Evolutionary conservation across 2,329 filamentous ascomycete genomes (phyloP), one percentile per base, ranked within the genome.

Genomic region (Colletotrichum destructivum): DNA sequence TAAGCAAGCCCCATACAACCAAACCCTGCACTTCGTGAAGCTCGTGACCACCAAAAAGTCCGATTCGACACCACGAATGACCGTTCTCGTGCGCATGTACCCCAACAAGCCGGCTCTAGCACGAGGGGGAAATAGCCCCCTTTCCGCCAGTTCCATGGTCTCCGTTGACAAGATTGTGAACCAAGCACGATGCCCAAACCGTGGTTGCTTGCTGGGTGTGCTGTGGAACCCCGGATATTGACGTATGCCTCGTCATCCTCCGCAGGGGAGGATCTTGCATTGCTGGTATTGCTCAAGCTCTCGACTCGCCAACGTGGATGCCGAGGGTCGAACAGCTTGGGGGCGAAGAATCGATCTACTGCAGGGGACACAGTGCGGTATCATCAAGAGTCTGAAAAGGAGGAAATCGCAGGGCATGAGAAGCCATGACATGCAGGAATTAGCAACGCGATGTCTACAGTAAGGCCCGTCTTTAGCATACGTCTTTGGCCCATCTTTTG

Each of bases 161-260:
- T 63, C 23, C 18, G 57, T 47, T 26, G 57, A 18, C n/a, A 52
- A 11, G 21, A 21, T 8, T 44, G 21, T 7, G 7, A 26, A 18
- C 16, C 18, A 21, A 42, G 47, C 35, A 35, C 52, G 31, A 35
- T 31, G 35, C 6, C 47, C 40, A 8, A 56, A 38, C 16, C 8
- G 11, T 49, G 54, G 15, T 38, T 31, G 16, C 23, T 40, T 31
- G 16, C 12, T 40, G 31, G 9, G 40, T 42, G 18, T 42, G 61
- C 52, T 59, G 62, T 44, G 42, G 57, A 62, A 52, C 51, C 21
- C 16, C 23, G n/a, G 35, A 21, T 71, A 16, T 64, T 64, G 69
- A 71, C 69, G 65, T 69, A 64, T 59, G 62, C 46, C 23, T 49
- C 26, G 15, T 63, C 61, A 54, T 60, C 35, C 18, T 16, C 23